Percentiles rank a stretch among this genome's conserved stretches.
phyloP scores from a whole-genome alignment of 192 early-diverging fungal genomes.

The Phlyctochytrium bullatum region DNA sequence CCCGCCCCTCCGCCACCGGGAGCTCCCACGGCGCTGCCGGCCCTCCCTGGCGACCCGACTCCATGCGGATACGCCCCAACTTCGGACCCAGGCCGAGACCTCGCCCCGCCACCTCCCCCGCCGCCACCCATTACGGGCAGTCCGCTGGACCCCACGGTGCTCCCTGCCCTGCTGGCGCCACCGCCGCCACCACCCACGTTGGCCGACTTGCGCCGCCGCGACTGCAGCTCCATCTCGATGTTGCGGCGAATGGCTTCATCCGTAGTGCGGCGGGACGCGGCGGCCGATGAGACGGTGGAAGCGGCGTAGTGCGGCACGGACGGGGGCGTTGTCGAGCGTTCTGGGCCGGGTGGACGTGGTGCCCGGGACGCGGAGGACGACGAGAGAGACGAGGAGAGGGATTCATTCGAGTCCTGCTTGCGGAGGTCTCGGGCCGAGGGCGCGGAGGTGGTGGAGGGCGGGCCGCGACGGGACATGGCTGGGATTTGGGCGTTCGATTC shows the following conservation, averaged over 20 bases:
- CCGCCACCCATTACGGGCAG: neutral
- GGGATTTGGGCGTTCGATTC: too few relatives aligned
- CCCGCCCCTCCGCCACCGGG: neutral
- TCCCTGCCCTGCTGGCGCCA: neutral
- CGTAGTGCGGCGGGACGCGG: neutral
- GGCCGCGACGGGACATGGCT: too few relatives aligned
- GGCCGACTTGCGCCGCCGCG: neutral
- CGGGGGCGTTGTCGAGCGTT: neutral
- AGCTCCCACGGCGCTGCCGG: neutral
- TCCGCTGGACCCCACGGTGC: neutral
- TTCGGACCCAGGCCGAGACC: neutral
- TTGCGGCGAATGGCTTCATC: constrained; percentile 1
- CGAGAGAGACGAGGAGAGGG: too few relatives aligned
- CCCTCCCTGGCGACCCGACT: neutral
- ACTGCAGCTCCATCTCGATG: constrained; percentile 6
- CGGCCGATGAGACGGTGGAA: neutral
- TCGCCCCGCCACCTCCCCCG: neutral
- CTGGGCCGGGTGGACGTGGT: neutral
- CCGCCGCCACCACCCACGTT: neutral
- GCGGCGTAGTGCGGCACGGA: neutral
- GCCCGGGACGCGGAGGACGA: neutral
- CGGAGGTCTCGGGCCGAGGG: neutral
- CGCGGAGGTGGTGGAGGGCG: neutral
- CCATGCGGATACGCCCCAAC: neutral
- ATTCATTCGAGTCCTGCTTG: neutral